A percentile compares a stretch with the other conserved stretches of the same genome.
phyloP scores from a whole-genome alignment of 805 yeast genomes.

The Jamesozyma gamospora region DNA sequence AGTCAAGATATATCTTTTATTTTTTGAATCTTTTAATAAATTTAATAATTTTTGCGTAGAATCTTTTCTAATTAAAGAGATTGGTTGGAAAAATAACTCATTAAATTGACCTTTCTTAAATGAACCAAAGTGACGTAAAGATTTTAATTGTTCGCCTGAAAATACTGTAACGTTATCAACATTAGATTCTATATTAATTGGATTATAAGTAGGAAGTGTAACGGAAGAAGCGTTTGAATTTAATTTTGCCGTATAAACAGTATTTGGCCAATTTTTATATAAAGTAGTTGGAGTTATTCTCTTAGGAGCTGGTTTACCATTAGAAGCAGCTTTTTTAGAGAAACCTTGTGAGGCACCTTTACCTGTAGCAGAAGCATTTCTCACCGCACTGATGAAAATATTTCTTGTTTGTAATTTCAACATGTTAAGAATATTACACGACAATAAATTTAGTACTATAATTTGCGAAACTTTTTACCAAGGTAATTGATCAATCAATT shows the following conservation, averaged over 20 bases:
- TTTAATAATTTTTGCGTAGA: constrained; percentile 34
- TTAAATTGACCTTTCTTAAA: constrained; percentile 60
- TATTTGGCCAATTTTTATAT: constrained; percentile 29
- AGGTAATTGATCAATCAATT: no score
- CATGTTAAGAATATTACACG: constrained; percentile 6
- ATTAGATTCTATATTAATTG: constrained; percentile 8
- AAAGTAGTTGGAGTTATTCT: constrained; percentile 23
- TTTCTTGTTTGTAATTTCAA: constrained; percentile 14
- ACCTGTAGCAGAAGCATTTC: constrained; percentile 9
- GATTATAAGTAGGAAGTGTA: constrained; percentile 15
- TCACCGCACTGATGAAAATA: constrained; percentile 8
- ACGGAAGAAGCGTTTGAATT: constrained; percentile 22
- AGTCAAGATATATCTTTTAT: constrained; percentile 45
- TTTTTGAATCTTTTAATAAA: constrained; percentile 32
- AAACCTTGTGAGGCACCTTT: constrained; percentile 25
- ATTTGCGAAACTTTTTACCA: no score
- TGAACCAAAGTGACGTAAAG: constrained; percentile 46
- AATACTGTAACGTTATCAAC: constrained; percentile 33
- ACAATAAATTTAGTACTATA: no score
- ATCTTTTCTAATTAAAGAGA: constrained; percentile 45
- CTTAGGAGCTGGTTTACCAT: constrained; percentile 16
- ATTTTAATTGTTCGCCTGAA: constrained; percentile 32
- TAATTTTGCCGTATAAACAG: constrained; percentile 25
- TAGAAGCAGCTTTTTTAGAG: constrained; percentile 15
- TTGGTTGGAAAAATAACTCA: constrained; percentile 53